phyloP scores from a whole-genome alignment of 2,329 filamentous ascomycete species.

The Rhynchosporium secalis region DNA sequence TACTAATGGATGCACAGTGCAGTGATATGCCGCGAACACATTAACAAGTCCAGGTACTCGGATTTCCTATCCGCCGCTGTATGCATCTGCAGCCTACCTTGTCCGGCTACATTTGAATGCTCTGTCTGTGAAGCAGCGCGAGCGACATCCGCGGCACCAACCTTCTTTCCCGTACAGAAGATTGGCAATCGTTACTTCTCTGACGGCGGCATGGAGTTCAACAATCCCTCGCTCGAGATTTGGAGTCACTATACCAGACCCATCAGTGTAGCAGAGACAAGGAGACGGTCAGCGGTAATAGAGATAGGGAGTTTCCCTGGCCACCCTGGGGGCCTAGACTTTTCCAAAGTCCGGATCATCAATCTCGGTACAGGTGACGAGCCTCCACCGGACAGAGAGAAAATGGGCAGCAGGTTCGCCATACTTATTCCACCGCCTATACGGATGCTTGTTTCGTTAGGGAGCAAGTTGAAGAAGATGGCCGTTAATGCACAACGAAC shows the following conservation, averaged over 20 bases:
- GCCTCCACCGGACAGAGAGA: neutral
- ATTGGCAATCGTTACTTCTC: conserved; percentile 32
- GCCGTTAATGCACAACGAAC: neutral
- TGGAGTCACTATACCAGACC: neutral
- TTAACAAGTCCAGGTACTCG: neutral
- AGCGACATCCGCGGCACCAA: conserved; percentile 38
- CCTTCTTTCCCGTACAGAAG: conserved; percentile 35
- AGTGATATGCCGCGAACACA: neutral
- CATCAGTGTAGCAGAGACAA: neutral
- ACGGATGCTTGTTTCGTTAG: neutral
- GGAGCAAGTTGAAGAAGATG: neutral
- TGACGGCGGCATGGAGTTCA: conserved; percentile 35
- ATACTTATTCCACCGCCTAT: neutral
- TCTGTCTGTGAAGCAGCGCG: conserved; percentile 35
- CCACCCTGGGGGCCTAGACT: neutral
- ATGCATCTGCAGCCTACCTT: conserved; percentile 13
- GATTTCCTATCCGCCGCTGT: conserved; percentile 10
- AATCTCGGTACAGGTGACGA: neutral
- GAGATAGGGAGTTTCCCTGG: neutral
- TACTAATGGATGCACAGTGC: neutral
- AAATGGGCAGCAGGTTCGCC: neutral
- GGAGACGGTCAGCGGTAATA: neutral
- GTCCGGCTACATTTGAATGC: conserved; percentile 2
- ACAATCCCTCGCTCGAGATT: conserved; percentile 30
- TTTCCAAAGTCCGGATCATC: neutral